Evolutionary conservation across 2,329 filamentous ascomycete species (phyloP), one percentile per base, ranked within the genome.

Genomic region (Paecilomyces fulvus): DNA sequence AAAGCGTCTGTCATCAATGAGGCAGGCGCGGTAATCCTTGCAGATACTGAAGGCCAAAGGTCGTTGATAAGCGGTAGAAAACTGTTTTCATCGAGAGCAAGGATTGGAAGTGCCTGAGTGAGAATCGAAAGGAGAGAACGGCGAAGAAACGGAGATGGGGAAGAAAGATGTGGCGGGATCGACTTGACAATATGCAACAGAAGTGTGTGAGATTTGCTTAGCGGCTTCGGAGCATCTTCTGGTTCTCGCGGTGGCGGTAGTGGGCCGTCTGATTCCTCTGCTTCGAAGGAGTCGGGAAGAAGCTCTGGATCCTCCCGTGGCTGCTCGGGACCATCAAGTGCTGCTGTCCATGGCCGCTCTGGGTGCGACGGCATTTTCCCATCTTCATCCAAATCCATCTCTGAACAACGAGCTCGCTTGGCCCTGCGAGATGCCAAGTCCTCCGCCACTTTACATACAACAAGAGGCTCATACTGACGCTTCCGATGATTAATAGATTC

Each of bases 11-110:
- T 17, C 33, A 14, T 37, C 37, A 43, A 43, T n/a, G 37, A 43
- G 17, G 37, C 37, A 17, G 37, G 37, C 8, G 37, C 37, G n/a
- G 37, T 6, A 9, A 75, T 67, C 50, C 71, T 64, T 2, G 68
- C 63, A 11, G 70, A 69, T 4, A 96, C 76, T 6, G 95, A 87
- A 0, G 92, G 91, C 92, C 92, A 99, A 7, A 97, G 78, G 2
- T 88, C 86, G 71, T 97, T 94, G 63, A 97, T 85, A 0, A 97
- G 80, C 0, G 94, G 94, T 1, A 99, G 75, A 68, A 96, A 96
- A 0, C 85, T 83, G 59, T 92, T 85, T 67, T 96, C 88, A 62
- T 96, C 85, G 3, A 78, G 79, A 0, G 87, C 83, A 2, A 99
- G 81, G 0, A 88, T 80, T 0, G 86, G 83, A 3, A 87, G 82